Conservation (phyloP, 768 basidiomycete genomes). For the Leccinellum rugosiceps region DNA sequence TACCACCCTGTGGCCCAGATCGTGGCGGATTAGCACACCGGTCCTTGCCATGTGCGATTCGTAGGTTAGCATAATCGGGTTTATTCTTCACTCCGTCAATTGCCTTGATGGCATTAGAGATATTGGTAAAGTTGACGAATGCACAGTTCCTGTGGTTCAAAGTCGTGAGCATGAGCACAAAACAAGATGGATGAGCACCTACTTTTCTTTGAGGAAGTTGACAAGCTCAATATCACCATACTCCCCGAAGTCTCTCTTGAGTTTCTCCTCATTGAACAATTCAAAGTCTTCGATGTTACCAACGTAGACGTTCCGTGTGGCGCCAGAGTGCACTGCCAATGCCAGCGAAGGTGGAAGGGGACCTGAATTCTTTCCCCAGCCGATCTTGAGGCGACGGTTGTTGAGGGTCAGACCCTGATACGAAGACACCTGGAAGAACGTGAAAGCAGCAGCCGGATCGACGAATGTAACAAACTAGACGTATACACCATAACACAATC, state of each 20-base stretch:
- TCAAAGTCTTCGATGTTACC: conserved; percentile 97
- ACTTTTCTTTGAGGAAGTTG: conserved; percentile 95
- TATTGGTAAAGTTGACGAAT: conserved; percentile 94
- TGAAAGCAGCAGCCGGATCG: conserved; percentile 88
- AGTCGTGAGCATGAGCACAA: background rate
- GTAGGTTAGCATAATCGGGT: conserved; percentile 83
- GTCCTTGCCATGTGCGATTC: conserved; percentile 94
- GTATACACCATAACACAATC: background rate
- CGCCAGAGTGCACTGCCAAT: conserved; percentile 87
- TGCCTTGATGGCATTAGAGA: conserved; percentile 96
- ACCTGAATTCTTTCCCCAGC: conserved; percentile 97
- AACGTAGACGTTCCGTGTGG: conserved; percentile 95
- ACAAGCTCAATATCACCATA: conserved; percentile 96
- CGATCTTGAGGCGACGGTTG: conserved; percentile 92
- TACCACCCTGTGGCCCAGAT: conserved; percentile 72
- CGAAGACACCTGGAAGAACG: conserved; percentile 91
- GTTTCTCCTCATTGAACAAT: conserved; percentile 80
- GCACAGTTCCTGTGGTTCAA: conserved; percentile 72
- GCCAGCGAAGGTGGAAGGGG: conserved; percentile 81
- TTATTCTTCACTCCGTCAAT: conserved; percentile 93
- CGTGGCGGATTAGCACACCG: conserved; percentile 92
- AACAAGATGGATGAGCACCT: conserved; percentile 37
- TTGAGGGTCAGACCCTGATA: conserved; percentile 89
- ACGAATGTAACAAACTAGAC: conserved; percentile 91
- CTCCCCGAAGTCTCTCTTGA: conserved; percentile 92